Base-by-base conservation (phyloP, 345 rosid species). In the Zanthoxylum bungeanum region DNA sequence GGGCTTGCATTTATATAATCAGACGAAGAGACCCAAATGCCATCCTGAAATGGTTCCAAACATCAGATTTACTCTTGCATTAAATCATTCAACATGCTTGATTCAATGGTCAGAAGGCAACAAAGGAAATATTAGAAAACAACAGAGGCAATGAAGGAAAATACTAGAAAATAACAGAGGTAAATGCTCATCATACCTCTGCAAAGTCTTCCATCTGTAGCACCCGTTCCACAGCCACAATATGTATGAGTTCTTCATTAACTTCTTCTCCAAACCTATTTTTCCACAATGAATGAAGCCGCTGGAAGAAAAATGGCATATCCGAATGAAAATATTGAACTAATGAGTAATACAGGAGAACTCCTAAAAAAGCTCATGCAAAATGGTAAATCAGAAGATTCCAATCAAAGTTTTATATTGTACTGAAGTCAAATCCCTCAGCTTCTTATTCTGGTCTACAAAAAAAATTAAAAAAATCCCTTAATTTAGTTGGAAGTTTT, bases 141-240 rank as follows among this genome's bases (percentile, higher is more conserved):
- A n/a, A n/a, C n/a, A n/a, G n/a, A n/a, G n/a, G n/a, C n/a, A n/a
- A n/a, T n/a, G 31, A 34, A 65, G 47, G 61, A 30, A 28, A 36
- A 60, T n/a, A 57, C 51, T 22, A 50, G 39, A 28, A 69, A 39
- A 30, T 30, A 16, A 14, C 21, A 30, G 8, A 59, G 39, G 14
- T 51, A 30, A 63, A 47, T 44, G 33, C 49, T 31, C 2, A 39
- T 28, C 27, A 25, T 75, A 93, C 98, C 98, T 91, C 98, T 79
- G 83, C 85, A 80, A 90, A 87, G 80, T 91, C 93, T 81, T 90
- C 97, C 73, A 87, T 86, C 72, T 93, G 98, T 39, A 88, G 91
- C n/a, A 93, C 87, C 36, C 85, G 74, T 60, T 93, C 94, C n/a
- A 90, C 88, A 27, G 79, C 76, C 75, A 93, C 78, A 52, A 82